These are phyloP conservation scores for Kodamaea anthophila DNA, from an alignment of 1,139 yeast genomes.

Conservation along the genomic window DNA sequence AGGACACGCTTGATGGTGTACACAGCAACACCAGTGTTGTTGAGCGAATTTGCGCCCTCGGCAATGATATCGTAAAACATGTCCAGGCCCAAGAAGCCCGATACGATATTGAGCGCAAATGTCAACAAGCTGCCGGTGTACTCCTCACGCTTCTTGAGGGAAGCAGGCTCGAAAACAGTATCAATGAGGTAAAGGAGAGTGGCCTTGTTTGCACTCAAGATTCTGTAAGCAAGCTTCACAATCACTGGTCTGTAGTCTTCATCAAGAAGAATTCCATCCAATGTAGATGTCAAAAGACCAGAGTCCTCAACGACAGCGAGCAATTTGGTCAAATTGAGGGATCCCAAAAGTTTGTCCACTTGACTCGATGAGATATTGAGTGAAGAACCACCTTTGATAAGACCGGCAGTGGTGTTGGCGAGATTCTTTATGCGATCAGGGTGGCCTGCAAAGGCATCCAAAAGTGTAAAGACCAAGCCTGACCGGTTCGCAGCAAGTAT, in stretches of 20 bases:
- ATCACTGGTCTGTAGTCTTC: slow-evolving; percentile 28
- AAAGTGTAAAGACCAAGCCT: slow-evolving; percentile 30
- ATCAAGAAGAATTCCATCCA: slow-evolving; percentile 36
- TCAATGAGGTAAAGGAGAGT: slow-evolving; percentile 21
- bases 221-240: slow-evolving; percentile 28
- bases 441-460: slow-evolving; percentile 32
- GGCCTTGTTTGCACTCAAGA: slow-evolving; percentile 27
- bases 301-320: slow-evolving; percentile 22
- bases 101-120: slow-evolving; percentile 27
- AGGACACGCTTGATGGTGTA: slow-evolving; percentile 33
- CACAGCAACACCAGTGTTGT: slow-evolving; percentile 39
- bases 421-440: slow-evolving; percentile 23
- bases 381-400: slow-evolving; percentile 8
- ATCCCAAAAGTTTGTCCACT: slow-evolving; percentile 9
- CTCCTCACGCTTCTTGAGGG: slow-evolving; percentile 5
- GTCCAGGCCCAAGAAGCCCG: slow-evolving; percentile 26
- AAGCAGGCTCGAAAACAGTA: slow-evolving; percentile 15
- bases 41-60: slow-evolving; percentile 31
- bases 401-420: slow-evolving; percentile 25
- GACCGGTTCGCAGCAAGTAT: slow-evolving; percentile 28
- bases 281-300: slow-evolving; percentile 29
- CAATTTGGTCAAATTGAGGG: slow-evolving; percentile 22
- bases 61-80: slow-evolving; percentile 20
- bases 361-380: slow-evolving; percentile 6
- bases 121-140: slow-evolving; percentile 19